A percentile compares a stretch with the other conserved stretches of the same genome.
These are phyloP conservation scores for Paramecium sexaurelia DNA, from an alignment of 73 alveolate species.

Conservation along the genomic window DNA sequence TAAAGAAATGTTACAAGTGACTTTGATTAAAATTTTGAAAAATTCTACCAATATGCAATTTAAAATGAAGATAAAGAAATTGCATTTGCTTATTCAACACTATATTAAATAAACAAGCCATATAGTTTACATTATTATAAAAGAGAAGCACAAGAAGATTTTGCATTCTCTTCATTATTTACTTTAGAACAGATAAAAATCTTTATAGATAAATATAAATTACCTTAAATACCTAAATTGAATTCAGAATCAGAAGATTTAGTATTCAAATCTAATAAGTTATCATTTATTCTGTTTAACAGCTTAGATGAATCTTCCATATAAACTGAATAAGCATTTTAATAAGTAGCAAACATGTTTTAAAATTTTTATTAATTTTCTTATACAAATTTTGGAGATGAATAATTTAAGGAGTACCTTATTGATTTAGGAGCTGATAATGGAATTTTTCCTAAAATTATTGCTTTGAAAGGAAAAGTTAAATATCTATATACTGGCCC, in stretches of 20 bases:
- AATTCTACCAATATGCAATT: not conserved
- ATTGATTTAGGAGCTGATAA: slow-evolving; percentile 6
- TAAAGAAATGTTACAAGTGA: not conserved
- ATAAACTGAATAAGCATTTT: not conserved
- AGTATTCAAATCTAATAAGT: not conserved
- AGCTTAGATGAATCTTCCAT: not conserved
- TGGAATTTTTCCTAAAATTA: not conserved
- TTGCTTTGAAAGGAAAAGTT: not conserved
- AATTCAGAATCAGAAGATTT: not conserved
- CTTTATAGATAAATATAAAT: not conserved
- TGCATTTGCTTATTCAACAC: not conserved
- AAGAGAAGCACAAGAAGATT: not conserved
- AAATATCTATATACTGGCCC: slow-evolving; percentile 2
- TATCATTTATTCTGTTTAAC: not conserved
- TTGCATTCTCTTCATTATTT: not conserved
- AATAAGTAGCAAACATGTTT: not conserved
- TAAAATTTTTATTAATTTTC: not conserved
- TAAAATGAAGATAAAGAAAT: not conserved
- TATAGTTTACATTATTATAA: not conserved
- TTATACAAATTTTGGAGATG: not conserved
- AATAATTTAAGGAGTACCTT: not conserved
- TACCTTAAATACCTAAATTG: slow-evolving; percentile 16
- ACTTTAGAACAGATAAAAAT: not conserved
- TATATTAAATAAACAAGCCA: not conserved
- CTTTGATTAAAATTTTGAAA: not conserved